Percentiles rank a stretch among this genome's conserved stretches.
Conservation (phyloP, 345 rosid species). For the Melaleuca quinquenervia region DNA sequence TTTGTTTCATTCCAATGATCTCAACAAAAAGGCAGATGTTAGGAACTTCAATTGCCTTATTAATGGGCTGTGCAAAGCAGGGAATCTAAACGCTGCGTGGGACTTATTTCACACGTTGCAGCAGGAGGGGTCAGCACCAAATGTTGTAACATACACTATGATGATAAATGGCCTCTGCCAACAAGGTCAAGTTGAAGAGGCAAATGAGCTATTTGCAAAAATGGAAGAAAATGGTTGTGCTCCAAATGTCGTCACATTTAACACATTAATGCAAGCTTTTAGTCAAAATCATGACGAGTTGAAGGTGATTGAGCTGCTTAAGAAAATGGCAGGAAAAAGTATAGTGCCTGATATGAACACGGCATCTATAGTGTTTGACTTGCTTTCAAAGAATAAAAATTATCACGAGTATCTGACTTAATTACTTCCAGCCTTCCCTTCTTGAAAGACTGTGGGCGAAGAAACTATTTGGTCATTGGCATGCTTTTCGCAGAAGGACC, state of each 20-base stretch:
- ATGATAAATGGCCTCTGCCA: constrained; percentile 15
- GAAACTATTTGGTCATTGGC: background rate
- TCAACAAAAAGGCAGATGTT: background rate
- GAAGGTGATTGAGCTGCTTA: constrained; percentile 15
- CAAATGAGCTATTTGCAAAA: constrained; percentile 3
- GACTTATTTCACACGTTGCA: constrained; percentile 4
- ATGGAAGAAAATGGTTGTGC: constrained; percentile 18
- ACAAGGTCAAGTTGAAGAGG: constrained; percentile 2
- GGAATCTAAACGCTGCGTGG: constrained; percentile 8
- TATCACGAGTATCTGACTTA: constrained; percentile 5
- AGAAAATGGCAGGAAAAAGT: constrained; percentile 21
- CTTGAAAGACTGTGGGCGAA: background rate
- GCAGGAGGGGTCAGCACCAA: constrained; percentile 4
- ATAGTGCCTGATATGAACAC: constrained; percentile 9
- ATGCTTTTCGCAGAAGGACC: background rate
- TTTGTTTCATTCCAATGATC: background rate
- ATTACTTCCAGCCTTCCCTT: constrained; percentile 23
- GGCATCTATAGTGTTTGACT: constrained; percentile 5
- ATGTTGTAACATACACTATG: constrained; percentile 8
- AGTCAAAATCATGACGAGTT: background rate
- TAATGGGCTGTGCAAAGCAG: constrained; percentile 9
- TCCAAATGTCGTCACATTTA: constrained; percentile 8
- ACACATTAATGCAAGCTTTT: constrained; percentile 4
- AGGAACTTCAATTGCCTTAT: constrained; percentile 8
- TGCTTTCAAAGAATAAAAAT: constrained; percentile 13